Percentiles rank a stretch among this genome's conserved stretches.
These are phyloP conservation scores for Suillus placidus DNA, from an alignment of 768 basidiomycete genomes.

Conservation along the genomic window DNA sequence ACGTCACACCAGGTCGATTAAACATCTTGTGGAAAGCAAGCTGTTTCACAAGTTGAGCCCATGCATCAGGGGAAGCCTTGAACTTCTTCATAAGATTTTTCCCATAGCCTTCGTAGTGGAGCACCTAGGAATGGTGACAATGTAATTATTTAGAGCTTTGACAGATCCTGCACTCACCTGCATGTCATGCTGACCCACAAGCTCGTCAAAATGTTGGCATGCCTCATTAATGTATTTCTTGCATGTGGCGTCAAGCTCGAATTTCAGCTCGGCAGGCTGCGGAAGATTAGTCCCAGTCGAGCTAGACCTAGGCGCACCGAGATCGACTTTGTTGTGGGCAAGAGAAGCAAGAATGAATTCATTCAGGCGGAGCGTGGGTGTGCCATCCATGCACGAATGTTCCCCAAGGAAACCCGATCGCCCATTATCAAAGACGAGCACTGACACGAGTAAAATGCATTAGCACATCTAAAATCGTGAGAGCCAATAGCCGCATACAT, in stretches of 20 bases:
- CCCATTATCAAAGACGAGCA: slow-evolving; percentile 94
- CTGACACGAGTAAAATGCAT: slow-evolving; percentile 40
- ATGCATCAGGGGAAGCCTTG: slow-evolving; percentile 90
- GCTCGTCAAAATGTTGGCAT: slow-evolving; percentile 69
- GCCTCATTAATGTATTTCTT: slow-evolving; percentile 57
- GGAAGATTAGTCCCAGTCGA: slow-evolving; percentile 47
- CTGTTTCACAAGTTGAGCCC: slow-evolving; percentile 95
- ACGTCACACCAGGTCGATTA: slow-evolving; percentile 75
- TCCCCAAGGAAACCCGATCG: slow-evolving; percentile 92
- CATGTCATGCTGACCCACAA: slow-evolving; percentile 80
- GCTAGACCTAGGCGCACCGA: slow-evolving; percentile 54
- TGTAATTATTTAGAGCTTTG: background rate
- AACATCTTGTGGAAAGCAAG: slow-evolving; percentile 91
- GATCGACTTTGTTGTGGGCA: slow-evolving; percentile 70
- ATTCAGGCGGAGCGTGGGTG: slow-evolving; percentile 92
- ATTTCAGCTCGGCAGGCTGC: slow-evolving; percentile 66
- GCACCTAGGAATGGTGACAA: slow-evolving; percentile 46
- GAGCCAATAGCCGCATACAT: slow-evolving; percentile 47
- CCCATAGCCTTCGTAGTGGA: slow-evolving; percentile 89
- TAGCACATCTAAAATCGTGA: slow-evolving; percentile 8
- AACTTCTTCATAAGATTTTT: slow-evolving; percentile 82
- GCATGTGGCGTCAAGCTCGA: slow-evolving; percentile 62
- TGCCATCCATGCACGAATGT: slow-evolving; percentile 92
- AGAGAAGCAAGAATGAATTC: slow-evolving; percentile 87
- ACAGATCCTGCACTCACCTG: slow-evolving; percentile 46